Evolutionary conservation across 352 stramenopile genomes (phyloP).

Genomic region (Phytophthora rubi): DNA sequence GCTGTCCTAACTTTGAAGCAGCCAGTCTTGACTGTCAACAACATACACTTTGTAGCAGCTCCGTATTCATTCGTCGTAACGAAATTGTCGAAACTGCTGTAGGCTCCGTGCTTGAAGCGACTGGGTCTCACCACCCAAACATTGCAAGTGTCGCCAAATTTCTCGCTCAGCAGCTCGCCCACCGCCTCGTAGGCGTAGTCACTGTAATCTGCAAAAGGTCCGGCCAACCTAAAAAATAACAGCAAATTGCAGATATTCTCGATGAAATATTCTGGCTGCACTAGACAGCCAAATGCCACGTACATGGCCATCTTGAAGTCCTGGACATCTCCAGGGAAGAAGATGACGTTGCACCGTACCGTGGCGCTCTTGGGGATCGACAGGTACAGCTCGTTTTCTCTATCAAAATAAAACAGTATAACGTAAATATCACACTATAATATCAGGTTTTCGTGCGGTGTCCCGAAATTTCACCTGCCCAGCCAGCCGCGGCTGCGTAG

Average conservation of each 20-base stretch:
- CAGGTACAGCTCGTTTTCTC: constrained; percentile 62
- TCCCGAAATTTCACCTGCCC: neutral
- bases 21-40: neutral
- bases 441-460: too few relatives aligned
- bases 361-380: constrained; percentile 27
- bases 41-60: constrained; percentile 51
- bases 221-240: constrained; percentile 28
- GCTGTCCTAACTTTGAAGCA: neutral
- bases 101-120: constrained; percentile 49
- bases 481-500: constrained; percentile 39
- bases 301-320: constrained; percentile 62
- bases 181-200: constrained; percentile 67
- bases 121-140: constrained; percentile 67
- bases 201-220: constrained; percentile 50
- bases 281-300: neutral
- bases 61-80: constrained; percentile 61
- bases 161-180: constrained; percentile 47
- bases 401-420: constrained; percentile 3
- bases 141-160: constrained; percentile 59
- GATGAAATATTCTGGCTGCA: too few relatives aligned
- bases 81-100: constrained; percentile 75
- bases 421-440: too few relatives aligned
- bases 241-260: neutral
- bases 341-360: constrained; percentile 58
- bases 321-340: constrained; percentile 76